Percentiles rank a stretch among this genome's conserved stretches.
phyloP scores from a whole-genome alignment of 345 rosid species.

The Stellera chamaejasme region DNA sequence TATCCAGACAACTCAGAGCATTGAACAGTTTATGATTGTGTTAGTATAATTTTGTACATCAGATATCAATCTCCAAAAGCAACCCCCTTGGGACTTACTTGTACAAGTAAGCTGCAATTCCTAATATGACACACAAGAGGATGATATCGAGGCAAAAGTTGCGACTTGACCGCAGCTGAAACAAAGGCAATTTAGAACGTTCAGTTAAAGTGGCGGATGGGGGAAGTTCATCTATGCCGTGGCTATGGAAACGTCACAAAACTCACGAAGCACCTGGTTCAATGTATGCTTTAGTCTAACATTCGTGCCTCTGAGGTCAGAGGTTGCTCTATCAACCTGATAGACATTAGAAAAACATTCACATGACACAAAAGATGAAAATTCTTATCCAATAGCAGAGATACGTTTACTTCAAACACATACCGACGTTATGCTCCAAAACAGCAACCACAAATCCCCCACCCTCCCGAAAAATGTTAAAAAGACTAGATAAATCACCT shows the following conservation, averaged over 20 bases:
- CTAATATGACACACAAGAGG: conserved; percentile 63
- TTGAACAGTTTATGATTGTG: not conserved
- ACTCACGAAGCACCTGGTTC: conserved; percentile 39
- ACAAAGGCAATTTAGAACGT: conserved; percentile 5
- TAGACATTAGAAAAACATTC: conserved; percentile 6
- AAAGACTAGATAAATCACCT: conserved; percentile 30
- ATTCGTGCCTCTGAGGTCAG: conserved; percentile 74
- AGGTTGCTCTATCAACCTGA: conserved; percentile 76
- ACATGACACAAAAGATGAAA: not conserved
- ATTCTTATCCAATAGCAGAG: not conserved
- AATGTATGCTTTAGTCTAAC: conserved; percentile 76
- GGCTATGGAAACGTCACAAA: not conserved
- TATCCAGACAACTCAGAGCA: conserved; percentile 5
- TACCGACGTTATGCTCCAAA: conserved; percentile 1
- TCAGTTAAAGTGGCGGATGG: not conserved
- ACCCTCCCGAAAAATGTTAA: not conserved
- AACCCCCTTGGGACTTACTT: conserved; percentile 38
- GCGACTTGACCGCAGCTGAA: conserved; percentile 79
- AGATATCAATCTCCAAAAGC: not conserved
- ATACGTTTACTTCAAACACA: conserved; percentile 8
- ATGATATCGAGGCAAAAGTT: conserved; percentile 88
- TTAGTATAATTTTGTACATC: not conserved
- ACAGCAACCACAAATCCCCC: not conserved
- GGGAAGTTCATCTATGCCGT: not conserved
- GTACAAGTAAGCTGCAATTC: conserved; percentile 89